phyloP scores from a whole-genome alignment of 2,329 filamentous ascomycete species.

The Colletotrichum sp. region DNA sequence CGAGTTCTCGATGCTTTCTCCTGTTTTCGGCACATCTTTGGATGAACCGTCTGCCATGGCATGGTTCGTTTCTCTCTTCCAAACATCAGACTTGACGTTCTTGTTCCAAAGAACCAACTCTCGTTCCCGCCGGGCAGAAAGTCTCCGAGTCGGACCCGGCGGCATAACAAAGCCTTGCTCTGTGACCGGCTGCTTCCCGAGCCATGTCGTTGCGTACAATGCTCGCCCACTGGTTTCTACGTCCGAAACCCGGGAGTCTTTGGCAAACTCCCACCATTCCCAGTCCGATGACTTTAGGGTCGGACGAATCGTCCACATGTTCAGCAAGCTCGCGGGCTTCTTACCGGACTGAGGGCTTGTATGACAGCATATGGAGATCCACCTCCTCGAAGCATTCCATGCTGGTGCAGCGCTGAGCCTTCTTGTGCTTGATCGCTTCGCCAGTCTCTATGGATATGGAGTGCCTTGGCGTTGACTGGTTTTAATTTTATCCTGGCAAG shows the following conservation, averaged over 20 bases:
- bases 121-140: not conserved
- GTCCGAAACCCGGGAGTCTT: not conserved
- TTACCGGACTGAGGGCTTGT: not conserved
- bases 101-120: not conserved
- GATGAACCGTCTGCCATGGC: not conserved
- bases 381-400: not conserved
- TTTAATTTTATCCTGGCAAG: not conserved
- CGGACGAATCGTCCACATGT: not conserved
- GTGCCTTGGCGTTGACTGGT: not conserved
- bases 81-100: not conserved
- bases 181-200: constrained; percentile 5
- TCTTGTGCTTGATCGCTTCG: not conserved
- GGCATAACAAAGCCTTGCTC: constrained; percentile 3
- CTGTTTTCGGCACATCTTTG: constrained; percentile 7
- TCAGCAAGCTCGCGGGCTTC: not conserved
- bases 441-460: not conserved
- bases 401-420: not conserved
- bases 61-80: not conserved
- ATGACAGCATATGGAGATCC: not conserved
- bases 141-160: not conserved
- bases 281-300: not conserved
- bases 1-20: constrained; percentile 18
- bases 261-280: not conserved
- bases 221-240: not conserved
- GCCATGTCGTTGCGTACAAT: constrained; percentile 11